Percentiles rank a stretch among this genome's conserved stretches.
Evolutionary conservation across 495 filamentous ascomycete genomes (phyloP).

Genomic region (Barbatosphaeria neglecta): DNA sequence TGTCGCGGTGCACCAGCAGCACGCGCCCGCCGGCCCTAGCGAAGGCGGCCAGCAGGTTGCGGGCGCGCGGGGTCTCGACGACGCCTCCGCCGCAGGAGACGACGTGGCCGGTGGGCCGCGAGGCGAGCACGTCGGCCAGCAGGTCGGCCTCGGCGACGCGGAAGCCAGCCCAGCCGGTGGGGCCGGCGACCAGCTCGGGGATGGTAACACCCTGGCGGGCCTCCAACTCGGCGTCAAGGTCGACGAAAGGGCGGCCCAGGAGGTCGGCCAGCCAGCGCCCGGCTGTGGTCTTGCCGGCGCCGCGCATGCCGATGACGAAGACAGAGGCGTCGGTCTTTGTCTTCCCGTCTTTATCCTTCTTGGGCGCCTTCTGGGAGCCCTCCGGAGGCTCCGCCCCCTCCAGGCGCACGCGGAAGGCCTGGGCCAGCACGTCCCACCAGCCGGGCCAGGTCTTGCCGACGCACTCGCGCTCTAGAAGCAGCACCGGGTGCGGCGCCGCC

Average conservation of each 20-base stretch:
- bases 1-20: slow-evolving; percentile 76
- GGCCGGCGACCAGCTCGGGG: slow-evolving; percentile 64
- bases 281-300: slow-evolving; percentile 91
- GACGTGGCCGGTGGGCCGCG: slow-evolving; percentile 63
- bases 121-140: slow-evolving; percentile 58
- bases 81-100: slow-evolving; percentile 92
- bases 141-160: slow-evolving; percentile 67
- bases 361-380: too few relatives aligned
- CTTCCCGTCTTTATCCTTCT: too few relatives aligned
- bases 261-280: slow-evolving; percentile 70
- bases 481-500: slow-evolving; percentile 57
- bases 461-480: slow-evolving; percentile 83
- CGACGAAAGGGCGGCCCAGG: slow-evolving; percentile 65
- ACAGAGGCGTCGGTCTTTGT: slow-evolving; percentile 55
- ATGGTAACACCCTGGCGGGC: slow-evolving; percentile 57
- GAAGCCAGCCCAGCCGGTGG: slow-evolving; percentile 81
- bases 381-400: slow-evolving; percentile 60
- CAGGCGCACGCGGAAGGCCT: slow-evolving; percentile 61
- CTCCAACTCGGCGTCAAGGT: slow-evolving; percentile 84
- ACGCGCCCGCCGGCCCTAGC: slow-evolving; percentile 78
- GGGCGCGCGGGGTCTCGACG: slow-evolving; percentile 76
- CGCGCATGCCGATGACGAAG: slow-evolving; percentile 95
- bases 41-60: slow-evolving; percentile 62
- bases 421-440: slow-evolving; percentile 86
- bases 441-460: slow-evolving; percentile 99